Evolutionary conservation across 2,329 filamentous ascomycete genomes (phyloP), one percentile per base, ranked within the genome.

Genomic region (Pleurostoma richardsiae): DNA sequence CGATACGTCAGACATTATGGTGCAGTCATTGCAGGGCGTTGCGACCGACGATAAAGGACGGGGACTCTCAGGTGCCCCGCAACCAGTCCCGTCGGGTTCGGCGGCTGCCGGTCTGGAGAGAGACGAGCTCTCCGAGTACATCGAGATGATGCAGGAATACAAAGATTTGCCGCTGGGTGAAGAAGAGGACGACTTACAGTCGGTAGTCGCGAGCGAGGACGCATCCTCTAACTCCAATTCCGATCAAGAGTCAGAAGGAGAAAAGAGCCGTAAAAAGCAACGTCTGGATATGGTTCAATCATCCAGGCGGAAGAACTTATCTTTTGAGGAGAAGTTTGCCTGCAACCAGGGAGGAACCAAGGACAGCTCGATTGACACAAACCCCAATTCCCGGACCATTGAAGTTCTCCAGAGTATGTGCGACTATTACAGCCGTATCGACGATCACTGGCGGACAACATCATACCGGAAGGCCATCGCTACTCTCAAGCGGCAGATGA

Each of bases 391-490:
- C 2, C 71, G 77, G 10, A 95, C 88, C 0, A 90, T 96, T 43
- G 77, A 86, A 41, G 72, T 94, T 3, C 71, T 96, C 4, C 80
- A 90, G 56, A 74, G 86, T 54, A 90, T 96, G 88, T 77, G 80
- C 39, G 77, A 84, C 45, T 86, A 92, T 63, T 95, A 96, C 62
- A 78, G 77, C 4, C 76, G 83, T 5, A 80, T 79, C n/a, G 76
- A 82, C 38, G 90, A 96, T 57, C 77, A 82, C 33, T 96, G 88
- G 87, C 82, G 90, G 3, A 77, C 77, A 0, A 69, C 79, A 1
- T 84, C 86, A 4, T 96, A 96, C 62, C 82, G 88, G 31, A 88
- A 84, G 61, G 89, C 80, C 10, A 86, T 95, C 44, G 71, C 74
- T n/a, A 86, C 81, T 3, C 73, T 97, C 10, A 81, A 81, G 40